Percentiles rank a stretch among this genome's conserved stretches.
Conservation (phyloP, 306 rosid species). For the Lathyrus tuberosus region DNA sequence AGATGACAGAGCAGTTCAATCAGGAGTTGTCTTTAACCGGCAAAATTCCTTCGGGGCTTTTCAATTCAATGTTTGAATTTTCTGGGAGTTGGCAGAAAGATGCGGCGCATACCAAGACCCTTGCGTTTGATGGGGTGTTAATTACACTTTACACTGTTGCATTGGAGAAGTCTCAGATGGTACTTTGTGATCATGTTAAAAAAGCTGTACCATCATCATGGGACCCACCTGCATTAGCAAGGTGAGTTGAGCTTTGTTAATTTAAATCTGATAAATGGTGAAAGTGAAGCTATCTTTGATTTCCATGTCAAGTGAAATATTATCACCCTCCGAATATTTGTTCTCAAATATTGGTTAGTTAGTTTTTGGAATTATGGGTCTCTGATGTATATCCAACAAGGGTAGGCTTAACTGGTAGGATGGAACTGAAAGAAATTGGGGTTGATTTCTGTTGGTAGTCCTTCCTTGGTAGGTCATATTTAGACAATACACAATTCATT, state of each 20-base stretch:
- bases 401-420: constrained; percentile 3
- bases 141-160: constrained; percentile 94
- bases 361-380: neutral
- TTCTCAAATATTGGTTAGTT: too few relatives aligned
- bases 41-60: constrained; percentile 95
- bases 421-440: constrained; percentile 14
- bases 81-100: constrained; percentile 99
- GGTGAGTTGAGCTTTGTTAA: constrained; percentile 51
- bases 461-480: constrained; percentile 30
- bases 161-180: constrained; percentile 86
- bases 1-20: constrained; percentile 99
- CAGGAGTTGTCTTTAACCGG: constrained; percentile 87
- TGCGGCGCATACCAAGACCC: constrained; percentile 85
- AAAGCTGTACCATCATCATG: constrained; percentile 85
- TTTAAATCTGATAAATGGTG: constrained; percentile 25
- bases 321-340: neutral
- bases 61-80: constrained; percentile 92
- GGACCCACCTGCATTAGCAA: constrained; percentile 95
- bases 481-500: constrained; percentile 11
- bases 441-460: constrained; percentile 13
- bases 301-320: constrained; percentile 34
- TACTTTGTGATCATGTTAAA: constrained; percentile 71
- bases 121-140: constrained; percentile 93
- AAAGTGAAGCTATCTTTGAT: constrained; percentile 8
- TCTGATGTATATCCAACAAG: constrained; percentile 5